Base-by-base conservation (phyloP, 140 eudicot species). In the Flaveria floridana region DNA sequence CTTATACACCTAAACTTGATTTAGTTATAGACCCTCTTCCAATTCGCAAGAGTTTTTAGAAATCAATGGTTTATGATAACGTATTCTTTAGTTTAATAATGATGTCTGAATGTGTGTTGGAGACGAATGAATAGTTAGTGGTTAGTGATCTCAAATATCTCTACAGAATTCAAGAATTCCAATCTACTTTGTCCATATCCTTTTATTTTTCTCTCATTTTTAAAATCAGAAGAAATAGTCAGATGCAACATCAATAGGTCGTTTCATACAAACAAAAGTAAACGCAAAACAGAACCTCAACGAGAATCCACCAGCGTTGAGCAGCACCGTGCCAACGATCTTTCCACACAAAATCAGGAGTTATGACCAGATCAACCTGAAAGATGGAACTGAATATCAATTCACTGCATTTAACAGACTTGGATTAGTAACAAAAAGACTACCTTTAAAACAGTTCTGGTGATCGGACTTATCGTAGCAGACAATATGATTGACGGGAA, bases 261-360 rank as follows among this genome's bases (percentile, higher is more conserved):
- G 21, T 23, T 62, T 71, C 28, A 70, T 37, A 37, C 42, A 52
- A 74, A 70, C 47, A 66, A 71, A 64, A 7, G 56, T 77, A 59
- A 63, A 53, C 58, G 75, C 72, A 50, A 59, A 73, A 64, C 55
- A 72, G 69, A 75, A 94, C 99, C 99, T 95, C 99, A 78, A 95
- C 99, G 78, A 95, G 91, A 79, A 95, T 95, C 97, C 96, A 95
- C 99, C 99, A 95, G 61, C 96, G 92, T 83, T 81, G 89, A 15
- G 87, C 94, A 84, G 87, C 87, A 76, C 97, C 99, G 84, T 95
- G 99, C 85, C 90, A 90, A 21, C 99, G 97, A 87, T 95, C 99
- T 81, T 95, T 95, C 99, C 99, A 95, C 15, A 81, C 81, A 75
- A 95, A 95, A 73, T 91, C 96, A 39, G 99, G 96, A 55, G 95